These are phyloP conservation scores for Galerina sulciceps DNA, from an alignment of 768 basidiomycete species.

Conservation along the genomic window DNA sequence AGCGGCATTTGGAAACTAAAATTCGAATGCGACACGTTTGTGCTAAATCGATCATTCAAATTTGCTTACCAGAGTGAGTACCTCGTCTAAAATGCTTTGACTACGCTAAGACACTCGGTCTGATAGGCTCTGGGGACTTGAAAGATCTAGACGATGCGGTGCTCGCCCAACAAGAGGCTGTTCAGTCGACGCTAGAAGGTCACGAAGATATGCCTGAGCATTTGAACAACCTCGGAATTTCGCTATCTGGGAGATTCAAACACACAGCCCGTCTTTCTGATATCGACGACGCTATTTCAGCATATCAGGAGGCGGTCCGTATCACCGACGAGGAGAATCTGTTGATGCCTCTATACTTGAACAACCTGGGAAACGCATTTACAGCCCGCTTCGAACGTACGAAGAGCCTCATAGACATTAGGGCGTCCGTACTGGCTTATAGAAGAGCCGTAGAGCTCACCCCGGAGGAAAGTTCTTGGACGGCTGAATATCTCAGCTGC, in stretches of 20 bases:
- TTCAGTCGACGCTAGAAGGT: not conserved
- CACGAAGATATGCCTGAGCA: not conserved
- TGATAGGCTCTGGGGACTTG: not conserved
- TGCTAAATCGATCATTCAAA: not conserved
- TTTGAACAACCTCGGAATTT: constrained; percentile 1
- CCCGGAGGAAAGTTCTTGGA: constrained; percentile 21
- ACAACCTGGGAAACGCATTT: not conserved
- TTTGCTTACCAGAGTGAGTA: not conserved
- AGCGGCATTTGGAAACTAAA: not conserved
- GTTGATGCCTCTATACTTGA: not conserved
- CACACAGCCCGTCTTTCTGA: constrained; percentile 14
- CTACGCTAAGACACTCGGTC: not conserved
- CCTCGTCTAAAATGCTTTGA: not conserved
- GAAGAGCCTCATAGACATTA: not conserved
- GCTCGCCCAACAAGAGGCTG: constrained; percentile 2
- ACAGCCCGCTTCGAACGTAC: not conserved
- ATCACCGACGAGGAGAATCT: not conserved
- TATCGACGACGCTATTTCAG: constrained; percentile 15
- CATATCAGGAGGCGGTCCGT: constrained; percentile 7
- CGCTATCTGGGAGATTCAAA: constrained; percentile 6
- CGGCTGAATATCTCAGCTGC: constrained; percentile 16
- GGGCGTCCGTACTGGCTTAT: constrained; percentile 8
- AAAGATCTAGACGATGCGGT: not conserved
- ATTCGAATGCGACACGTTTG: not conserved
- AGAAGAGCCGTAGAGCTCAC: constrained; percentile 23